Percentiles rank a stretch among this genome's conserved stretches.
Conservation (phyloP, 106 monocot genomes). For the Posidonia australis region DNA sequence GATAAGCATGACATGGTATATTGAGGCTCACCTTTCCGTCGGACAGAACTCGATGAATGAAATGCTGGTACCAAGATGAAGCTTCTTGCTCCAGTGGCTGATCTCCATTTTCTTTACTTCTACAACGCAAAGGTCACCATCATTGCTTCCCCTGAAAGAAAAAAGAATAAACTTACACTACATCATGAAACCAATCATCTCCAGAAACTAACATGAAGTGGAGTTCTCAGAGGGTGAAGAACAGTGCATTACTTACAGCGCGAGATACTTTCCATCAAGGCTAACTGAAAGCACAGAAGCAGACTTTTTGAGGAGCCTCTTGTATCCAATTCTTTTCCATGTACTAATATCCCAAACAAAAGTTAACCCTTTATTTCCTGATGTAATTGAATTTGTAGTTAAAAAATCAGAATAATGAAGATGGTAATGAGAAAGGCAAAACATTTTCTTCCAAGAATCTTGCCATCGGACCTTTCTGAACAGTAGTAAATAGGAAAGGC, state of each 20-base stretch:
- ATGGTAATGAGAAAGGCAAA: background rate
- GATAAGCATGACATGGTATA: no score
- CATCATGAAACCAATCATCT: background rate
- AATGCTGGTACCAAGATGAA: constrained; percentile 13
- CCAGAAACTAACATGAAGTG: background rate
- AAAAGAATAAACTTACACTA: background rate
- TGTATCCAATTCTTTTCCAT: constrained; percentile 87
- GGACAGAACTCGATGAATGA: constrained; percentile 12
- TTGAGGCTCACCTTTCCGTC: constrained; percentile 5
- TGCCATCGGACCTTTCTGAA: constrained; percentile 45
- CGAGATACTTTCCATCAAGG: constrained; percentile 30
- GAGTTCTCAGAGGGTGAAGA: background rate
- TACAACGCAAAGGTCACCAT: constrained; percentile 82
- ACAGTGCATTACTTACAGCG: constrained; percentile 48
- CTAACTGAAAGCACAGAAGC: constrained; percentile 48
- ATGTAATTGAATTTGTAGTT: constrained; percentile 2
- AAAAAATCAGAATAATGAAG: constrained; percentile 1
- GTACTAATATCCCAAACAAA: constrained; percentile 89
- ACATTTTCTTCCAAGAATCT: background rate
- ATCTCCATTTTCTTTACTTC: constrained; percentile 85
- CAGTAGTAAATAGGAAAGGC: constrained; percentile 85
- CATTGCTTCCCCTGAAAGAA: constrained; percentile 56
- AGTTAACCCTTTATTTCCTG: constrained; percentile 46
- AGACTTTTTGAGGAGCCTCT: constrained; percentile 66
- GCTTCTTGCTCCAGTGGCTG: constrained; percentile 76